Evolutionary conservation across 139 green algal genomes (phyloP).

Genomic region (Closterium sp.): DNA sequence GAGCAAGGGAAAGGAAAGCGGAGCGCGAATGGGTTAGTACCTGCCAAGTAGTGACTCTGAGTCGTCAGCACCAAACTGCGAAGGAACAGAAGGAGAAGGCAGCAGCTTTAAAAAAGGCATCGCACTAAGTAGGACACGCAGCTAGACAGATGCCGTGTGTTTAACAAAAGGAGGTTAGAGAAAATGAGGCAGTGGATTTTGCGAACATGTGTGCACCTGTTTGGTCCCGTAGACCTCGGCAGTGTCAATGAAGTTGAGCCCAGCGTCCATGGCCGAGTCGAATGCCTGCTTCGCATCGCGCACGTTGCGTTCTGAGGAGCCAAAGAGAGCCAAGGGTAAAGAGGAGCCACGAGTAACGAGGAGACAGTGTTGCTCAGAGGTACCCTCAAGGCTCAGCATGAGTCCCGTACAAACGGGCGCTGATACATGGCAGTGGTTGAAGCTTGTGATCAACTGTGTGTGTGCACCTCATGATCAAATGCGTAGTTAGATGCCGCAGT

Average conservation of each 20-base stretch:
- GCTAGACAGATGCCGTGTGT: conserved; percentile 46
- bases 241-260: conserved; percentile 46
- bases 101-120: neutral
- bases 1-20: neutral
- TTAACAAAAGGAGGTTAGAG: neutral
- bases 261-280: conserved; percentile 16
- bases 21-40: neutral
- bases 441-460: too few species aligned
- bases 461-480: too few species aligned
- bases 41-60: conserved; percentile 47
- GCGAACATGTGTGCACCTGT: neutral
- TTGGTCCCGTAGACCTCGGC: conserved; percentile 35
- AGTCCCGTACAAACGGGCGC: too few species aligned
- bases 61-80: conserved; percentile 43
- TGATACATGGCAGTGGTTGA: too few species aligned
- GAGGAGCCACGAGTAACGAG: neutral
- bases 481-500: too few species aligned
- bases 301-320: conserved; percentile 37
- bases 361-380: too few species aligned
- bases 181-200: neutral
- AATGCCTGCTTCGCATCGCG: conserved; percentile 36
- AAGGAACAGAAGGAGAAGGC: neutral
- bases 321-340: too few species aligned
- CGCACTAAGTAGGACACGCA: neutral
- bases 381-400: too few species aligned